These are phyloP conservation scores for Pezicula radicicola DNA, from an alignment of 2,329 filamentous ascomycete genomes.

Conservation along the genomic window DNA sequence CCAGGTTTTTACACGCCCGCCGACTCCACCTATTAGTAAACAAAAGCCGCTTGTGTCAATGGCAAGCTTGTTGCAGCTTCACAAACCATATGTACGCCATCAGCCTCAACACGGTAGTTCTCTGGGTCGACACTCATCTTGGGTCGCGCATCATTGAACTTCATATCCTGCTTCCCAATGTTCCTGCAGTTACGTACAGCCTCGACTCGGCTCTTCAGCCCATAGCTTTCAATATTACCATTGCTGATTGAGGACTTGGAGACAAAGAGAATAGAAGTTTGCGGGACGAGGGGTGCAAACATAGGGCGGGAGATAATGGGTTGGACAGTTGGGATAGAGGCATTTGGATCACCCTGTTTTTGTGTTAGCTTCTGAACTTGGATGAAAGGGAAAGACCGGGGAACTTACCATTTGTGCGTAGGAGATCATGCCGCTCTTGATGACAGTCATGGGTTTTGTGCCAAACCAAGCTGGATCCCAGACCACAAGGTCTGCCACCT, in stretches of 20 bases:
- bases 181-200: conserved; percentile 72
- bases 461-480: conserved; percentile 88
- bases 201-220: conserved; percentile 75
- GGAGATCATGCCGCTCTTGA: conserved; percentile 87
- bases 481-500: conserved; percentile 83
- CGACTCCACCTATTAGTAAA: conserved; percentile 51
- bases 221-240: conserved; percentile 69
- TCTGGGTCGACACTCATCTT: conserved; percentile 91
- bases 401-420: conserved; percentile 74
- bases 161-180: conserved; percentile 85
- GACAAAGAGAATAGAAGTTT: conserved; percentile 78
- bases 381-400: neutral
- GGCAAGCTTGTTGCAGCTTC: conserved; percentile 71
- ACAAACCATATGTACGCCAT: conserved; percentile 70
- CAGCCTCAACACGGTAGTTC: conserved; percentile 82
- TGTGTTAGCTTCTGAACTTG: conserved; percentile 2
- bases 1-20: neutral
- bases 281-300: conserved; percentile 74
- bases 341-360: conserved; percentile 72
- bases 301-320: conserved; percentile 81
- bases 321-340: conserved; percentile 83
- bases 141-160: conserved; percentile 79
- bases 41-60: conserved; percentile 73
- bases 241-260: conserved; percentile 66
- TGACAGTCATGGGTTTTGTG: conserved; percentile 74